Conservation (phyloP, 1,284 basidiomycete genomes). For the Marasmius fiardii region DNA sequence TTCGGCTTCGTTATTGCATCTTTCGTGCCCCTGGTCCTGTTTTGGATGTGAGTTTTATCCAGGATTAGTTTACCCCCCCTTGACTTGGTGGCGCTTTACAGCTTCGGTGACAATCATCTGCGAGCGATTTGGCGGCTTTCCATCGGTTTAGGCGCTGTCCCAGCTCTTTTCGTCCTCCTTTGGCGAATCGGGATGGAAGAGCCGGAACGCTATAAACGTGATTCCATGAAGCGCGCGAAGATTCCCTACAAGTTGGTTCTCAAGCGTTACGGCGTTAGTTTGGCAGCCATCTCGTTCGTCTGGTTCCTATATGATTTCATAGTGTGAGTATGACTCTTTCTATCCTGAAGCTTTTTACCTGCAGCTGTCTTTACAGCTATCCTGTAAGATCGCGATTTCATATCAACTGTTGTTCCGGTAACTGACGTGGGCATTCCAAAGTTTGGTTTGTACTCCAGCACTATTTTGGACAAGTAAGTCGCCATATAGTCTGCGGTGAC, state of each 20-base stretch:
- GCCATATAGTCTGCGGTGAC: not conserved
- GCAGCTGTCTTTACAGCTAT: constrained; percentile 35
- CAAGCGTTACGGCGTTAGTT: constrained; percentile 73
- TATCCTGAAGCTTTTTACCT: constrained; percentile 3
- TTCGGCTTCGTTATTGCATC: constrained; percentile 81
- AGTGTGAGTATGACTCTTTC: constrained; percentile 41
- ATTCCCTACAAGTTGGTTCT: constrained; percentile 82
- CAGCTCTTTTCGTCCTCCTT: constrained; percentile 77
- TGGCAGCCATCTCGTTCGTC: constrained; percentile 67
- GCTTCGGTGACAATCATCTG: constrained; percentile 78
- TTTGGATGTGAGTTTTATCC: constrained; percentile 70
- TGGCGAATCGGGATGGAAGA: constrained; percentile 90
- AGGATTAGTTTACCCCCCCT: not conserved
- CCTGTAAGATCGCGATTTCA: constrained; percentile 42
- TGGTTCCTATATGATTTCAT: constrained; percentile 91
- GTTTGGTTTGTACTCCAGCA: constrained; percentile 84
- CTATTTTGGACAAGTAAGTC: constrained; percentile 64
- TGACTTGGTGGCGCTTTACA: constrained; percentile 22
- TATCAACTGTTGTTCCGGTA: not conserved
- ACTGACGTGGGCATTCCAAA: constrained; percentile 26
- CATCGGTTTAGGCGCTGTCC: constrained; percentile 84
- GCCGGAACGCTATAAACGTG: constrained; percentile 64
- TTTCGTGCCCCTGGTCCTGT: constrained; percentile 82
- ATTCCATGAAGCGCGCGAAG: constrained; percentile 71
- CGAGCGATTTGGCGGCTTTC: constrained; percentile 87